phyloP scores from a whole-genome alignment of 371 early-diverging fungal species.

The Mortierella sp. region DNA sequence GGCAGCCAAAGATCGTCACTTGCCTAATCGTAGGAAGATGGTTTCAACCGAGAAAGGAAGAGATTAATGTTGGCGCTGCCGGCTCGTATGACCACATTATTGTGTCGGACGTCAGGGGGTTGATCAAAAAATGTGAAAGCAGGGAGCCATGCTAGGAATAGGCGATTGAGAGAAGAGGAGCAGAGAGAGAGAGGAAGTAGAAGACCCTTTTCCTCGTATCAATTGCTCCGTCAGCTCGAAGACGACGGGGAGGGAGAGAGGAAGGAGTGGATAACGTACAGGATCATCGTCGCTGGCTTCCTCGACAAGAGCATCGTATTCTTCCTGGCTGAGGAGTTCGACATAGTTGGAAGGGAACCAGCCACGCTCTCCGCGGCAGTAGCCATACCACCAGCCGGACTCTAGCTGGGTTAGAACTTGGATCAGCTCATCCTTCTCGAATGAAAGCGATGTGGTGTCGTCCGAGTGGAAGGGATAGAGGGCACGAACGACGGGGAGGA shows the following conservation, averaged over 20 bases:
- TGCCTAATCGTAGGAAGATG: neutral
- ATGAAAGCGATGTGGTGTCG: constrained; percentile 66
- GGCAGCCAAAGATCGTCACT: constrained; percentile 49
- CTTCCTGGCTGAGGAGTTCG: constrained; percentile 27
- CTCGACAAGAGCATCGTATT: constrained; percentile 21
- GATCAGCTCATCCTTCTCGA: constrained; percentile 81
- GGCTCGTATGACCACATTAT: no score
- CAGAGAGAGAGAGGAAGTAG: no score
- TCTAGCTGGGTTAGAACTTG: constrained; percentile 83
- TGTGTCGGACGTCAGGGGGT: no score
- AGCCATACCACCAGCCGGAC: constrained; percentile 94
- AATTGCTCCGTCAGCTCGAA: neutral
- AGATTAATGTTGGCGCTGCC: neutral
- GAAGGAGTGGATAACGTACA: constrained; percentile 13
- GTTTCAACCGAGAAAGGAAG: neutral
- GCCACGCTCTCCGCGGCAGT: constrained; percentile 71
- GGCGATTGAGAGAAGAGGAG: no score
- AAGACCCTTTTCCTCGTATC: no score
- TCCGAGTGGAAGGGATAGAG: constrained; percentile 48
- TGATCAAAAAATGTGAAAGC: no score
- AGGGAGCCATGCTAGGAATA: no score
- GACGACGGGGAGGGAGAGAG: neutral
- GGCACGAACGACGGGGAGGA: constrained; percentile 40
- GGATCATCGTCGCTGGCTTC: constrained; percentile 28
- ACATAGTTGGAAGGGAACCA: constrained; percentile 79